phyloP scores from a whole-genome alignment of 192 early-diverging fungal genomes.

The Podila epicladia region DNA sequence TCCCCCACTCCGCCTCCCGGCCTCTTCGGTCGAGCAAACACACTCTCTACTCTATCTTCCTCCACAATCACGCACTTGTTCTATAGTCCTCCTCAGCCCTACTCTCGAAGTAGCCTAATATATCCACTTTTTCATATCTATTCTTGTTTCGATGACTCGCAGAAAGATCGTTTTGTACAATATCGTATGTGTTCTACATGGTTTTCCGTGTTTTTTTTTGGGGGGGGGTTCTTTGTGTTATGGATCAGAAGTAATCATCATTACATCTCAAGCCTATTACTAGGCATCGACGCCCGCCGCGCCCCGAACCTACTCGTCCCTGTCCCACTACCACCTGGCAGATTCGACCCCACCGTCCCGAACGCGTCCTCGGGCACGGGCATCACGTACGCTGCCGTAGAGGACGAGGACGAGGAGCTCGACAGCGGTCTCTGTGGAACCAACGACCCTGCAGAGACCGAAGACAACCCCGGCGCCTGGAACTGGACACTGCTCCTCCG shows the following conservation, averaged over 20 bases:
- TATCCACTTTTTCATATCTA: background rate
- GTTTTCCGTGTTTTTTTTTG: background rate
- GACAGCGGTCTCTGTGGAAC: background rate
- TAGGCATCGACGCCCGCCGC: constrained; percentile 39
- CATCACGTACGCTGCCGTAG: background rate
- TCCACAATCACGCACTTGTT: too few species aligned
- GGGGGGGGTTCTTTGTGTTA: background rate
- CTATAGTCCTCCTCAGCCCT: too few species aligned
- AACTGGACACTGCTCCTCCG: constrained; percentile 36
- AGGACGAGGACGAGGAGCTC: background rate
- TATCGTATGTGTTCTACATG: constrained; percentile 23
- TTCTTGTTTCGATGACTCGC: constrained; percentile 9
- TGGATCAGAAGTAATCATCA: background rate
- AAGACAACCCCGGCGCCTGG: background rate
- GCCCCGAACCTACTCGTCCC: constrained; percentile 18
- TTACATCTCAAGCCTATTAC: constrained; percentile 48
- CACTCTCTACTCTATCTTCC: background rate
- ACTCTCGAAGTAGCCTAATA: background rate
- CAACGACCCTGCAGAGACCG: background rate
- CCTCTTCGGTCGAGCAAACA: background rate
- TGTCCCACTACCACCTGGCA: background rate
- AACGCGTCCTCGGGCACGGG: background rate
- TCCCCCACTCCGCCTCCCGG: too few species aligned
- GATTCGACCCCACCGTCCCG: background rate
- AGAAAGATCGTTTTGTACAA: too few species aligned